These are phyloP conservation scores for Thozetella sp. DNA, from an alignment of 495 filamentous ascomycete species.

Conservation along the genomic window DNA sequence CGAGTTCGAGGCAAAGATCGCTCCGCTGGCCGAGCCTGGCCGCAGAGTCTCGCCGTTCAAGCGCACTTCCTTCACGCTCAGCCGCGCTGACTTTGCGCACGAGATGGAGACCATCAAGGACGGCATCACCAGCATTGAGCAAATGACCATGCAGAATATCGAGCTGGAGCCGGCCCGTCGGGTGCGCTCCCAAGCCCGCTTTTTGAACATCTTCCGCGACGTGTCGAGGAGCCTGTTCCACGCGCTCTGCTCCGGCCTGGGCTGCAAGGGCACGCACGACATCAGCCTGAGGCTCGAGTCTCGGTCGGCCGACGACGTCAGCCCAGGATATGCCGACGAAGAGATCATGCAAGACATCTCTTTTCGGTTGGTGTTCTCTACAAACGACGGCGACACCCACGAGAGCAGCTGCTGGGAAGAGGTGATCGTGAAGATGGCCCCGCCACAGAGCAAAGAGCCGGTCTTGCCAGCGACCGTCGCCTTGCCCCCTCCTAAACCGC, in stretches of 20 bases:
- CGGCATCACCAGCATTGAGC: slow-evolving; percentile 31
- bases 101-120: slow-evolving; percentile 28
- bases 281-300: slow-evolving; percentile 13
- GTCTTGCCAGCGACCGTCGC: too few species aligned
- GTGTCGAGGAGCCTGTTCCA: slow-evolving; percentile 32
- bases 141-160: slow-evolving; percentile 26
- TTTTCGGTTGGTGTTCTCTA: too few species aligned
- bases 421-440: not conserved
- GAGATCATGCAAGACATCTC: slow-evolving; percentile 8
- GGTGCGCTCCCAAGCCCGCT: slow-evolving; percentile 16
- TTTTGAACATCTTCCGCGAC: slow-evolving; percentile 23
- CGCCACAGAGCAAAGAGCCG: too few species aligned
- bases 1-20: slow-evolving; percentile 18
- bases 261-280: slow-evolving; percentile 26
- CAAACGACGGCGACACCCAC: too few species aligned
- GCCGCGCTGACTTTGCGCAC: slow-evolving; percentile 22
- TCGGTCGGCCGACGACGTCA: slow-evolving; percentile 15
- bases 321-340: slow-evolving; percentile 16
- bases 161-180: slow-evolving; percentile 25
- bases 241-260: slow-evolving; percentile 27
- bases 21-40: slow-evolving; percentile 15
- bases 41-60: slow-evolving; percentile 16
- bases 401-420: not conserved
- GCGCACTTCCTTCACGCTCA: slow-evolving; percentile 30
- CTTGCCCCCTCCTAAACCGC: too few species aligned